Evolutionary conservation across 202 grass and related monocot genomes (phyloP), one percentile per base, ranked within the genome.

Genomic region (Bolboschoenoplectus hybrid): DNA sequence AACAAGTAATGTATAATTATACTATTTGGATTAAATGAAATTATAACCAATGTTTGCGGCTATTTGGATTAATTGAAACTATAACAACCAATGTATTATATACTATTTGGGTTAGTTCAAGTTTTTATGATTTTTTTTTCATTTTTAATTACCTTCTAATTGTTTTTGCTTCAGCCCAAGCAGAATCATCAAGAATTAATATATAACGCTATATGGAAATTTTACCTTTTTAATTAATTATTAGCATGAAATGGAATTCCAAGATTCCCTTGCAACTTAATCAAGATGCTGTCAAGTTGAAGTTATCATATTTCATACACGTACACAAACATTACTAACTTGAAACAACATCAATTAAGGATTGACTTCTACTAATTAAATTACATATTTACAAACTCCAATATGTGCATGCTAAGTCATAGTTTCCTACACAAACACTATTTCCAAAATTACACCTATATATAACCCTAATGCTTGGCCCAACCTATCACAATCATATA

Each of bases 251-350:
- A 83, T 44, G 5, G 3, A 5, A 43, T 49, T 81, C 35, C 34
- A 36, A 81, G 8, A 13, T 2, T 38, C 1, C 34, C 8, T 47
- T 67, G 26, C 20, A 67, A 67, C 58, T 52, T 69, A 57, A 57
- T 71, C 47, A 69, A 56, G 49, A 69, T 71, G 16, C 11, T 20
- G 36, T 55, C 63, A 71, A 65, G 19, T 82, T 82, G 4, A 69
- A 71, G 64, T 20, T 39, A 84, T 35, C 58, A 9, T 5, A 71
- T 7, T 56, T 41, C 47, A 71, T 71, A 44, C 64, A 69, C 65
- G 82, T 83, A 84, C 65, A 71, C 65, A 55, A 70, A 84, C 82
- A 84, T 84, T 84, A 84, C 82, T 58, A 71, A 58, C 47, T 84
- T 84, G 7, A 84, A 84, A 84, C 64, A 41, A 67, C 63, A 71